Evolutionary conservation across 2,329 filamentous ascomycete species (phyloP).

Genomic region (Hymenoscyphus occultus): DNA sequence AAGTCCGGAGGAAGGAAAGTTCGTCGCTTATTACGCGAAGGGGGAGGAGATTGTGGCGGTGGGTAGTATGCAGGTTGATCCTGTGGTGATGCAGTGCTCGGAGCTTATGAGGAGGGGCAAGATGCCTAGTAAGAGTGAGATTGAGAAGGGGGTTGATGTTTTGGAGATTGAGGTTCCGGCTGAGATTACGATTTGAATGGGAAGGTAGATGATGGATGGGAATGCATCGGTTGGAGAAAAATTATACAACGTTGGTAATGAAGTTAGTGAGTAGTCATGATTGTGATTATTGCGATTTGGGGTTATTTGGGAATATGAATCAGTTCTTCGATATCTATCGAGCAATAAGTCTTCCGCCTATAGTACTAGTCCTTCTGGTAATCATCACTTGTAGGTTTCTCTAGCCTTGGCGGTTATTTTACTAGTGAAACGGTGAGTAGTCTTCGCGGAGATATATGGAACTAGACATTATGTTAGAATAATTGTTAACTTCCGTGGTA

Average conservation of each 20-base stretch:
- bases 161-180: constrained; percentile 29
- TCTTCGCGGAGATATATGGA: no score
- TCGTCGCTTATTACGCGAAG: constrained; percentile 84
- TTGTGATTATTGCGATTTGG: no score
- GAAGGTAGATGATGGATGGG: not conserved
- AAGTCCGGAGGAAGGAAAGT: constrained; percentile 72
- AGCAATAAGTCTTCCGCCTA: no score
- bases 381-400: no score
- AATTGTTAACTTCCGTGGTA: no score
- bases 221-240: not conserved
- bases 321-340: no score
- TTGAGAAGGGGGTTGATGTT: constrained; percentile 56
- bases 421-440: no score
- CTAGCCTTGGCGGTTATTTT: no score
- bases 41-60: constrained; percentile 87
- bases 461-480: no score
- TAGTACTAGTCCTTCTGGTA: no score
- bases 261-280: no score
- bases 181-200: constrained; percentile 24
- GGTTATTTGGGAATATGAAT: no score
- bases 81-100: constrained; percentile 75
- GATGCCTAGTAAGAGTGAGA: constrained; percentile 79
- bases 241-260: not conserved
- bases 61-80: constrained; percentile 87
- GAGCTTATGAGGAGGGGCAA: constrained; percentile 79